These are phyloP conservation scores for Clitopilus passeckerianus DNA, from an alignment of 768 basidiomycete genomes.

Conservation along the genomic window DNA sequence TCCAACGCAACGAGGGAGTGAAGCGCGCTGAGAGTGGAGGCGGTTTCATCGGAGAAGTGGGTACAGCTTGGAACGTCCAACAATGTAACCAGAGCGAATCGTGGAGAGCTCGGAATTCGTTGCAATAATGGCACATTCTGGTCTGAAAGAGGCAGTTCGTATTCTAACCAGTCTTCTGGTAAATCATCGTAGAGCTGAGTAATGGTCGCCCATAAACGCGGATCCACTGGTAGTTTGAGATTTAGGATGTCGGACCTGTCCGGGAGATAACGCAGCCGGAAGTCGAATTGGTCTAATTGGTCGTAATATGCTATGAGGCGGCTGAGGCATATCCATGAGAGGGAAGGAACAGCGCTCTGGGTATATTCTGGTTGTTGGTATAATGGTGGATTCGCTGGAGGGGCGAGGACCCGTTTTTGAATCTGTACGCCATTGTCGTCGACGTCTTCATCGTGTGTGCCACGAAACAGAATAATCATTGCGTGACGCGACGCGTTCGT, in stretches of 20 bases:
- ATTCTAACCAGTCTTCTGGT: neutral
- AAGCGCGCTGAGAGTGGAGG: neutral
- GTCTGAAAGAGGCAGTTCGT: neutral
- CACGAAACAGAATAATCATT: neutral
- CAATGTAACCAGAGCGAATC: neutral
- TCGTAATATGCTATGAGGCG: neutral
- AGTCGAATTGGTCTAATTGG: neutral
- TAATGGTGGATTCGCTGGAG: neutral
- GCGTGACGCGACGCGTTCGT: neutral
- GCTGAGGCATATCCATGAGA: neutral
- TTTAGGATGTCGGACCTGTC: neutral
- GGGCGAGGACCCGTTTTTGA: neutral
- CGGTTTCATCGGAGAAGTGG: neutral
- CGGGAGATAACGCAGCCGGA: neutral
- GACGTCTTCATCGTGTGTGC: neutral
- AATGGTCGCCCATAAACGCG: neutral
- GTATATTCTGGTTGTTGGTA: neutral
- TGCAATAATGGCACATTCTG: neutral
- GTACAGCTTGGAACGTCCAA: neutral
- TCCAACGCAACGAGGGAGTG: neutral
- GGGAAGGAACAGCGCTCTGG: neutral
- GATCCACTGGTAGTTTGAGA: neutral
- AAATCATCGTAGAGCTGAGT: neutral
- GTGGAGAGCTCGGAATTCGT: neutral
- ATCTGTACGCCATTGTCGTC: neutral